phyloP scores from a whole-genome alignment of 31 red algal species.

The Odonthalia washingtoniensis region DNA sequence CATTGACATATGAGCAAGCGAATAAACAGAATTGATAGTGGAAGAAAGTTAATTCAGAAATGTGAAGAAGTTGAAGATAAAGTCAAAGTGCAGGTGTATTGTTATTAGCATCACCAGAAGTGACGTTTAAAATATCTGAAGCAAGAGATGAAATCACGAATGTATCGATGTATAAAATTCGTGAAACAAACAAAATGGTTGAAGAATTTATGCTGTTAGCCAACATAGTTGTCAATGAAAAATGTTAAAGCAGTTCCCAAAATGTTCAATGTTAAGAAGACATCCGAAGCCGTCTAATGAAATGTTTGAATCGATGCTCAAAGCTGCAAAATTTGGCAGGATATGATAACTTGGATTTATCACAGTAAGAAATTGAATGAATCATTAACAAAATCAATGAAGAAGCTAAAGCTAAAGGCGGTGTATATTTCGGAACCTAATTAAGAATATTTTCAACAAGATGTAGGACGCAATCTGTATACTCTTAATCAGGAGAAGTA shows the following conservation, averaged over 20 bases:
- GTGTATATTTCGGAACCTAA: conserved; percentile 82
- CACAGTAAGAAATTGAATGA: conserved; percentile 83
- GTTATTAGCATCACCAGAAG: conserved; percentile 90
- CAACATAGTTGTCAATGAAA: conserved; percentile 89
- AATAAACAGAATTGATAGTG: conserved; percentile 78
- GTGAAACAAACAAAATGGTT: conserved; percentile 93
- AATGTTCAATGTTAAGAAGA: conserved; percentile 85
- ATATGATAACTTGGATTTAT: conserved; percentile 84
- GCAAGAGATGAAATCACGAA: conserved; percentile 85
- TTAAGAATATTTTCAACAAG: conserved; percentile 93
- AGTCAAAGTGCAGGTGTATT: conserved; percentile 84
- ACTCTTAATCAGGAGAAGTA: conserved; percentile 91
- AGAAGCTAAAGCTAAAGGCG: conserved; percentile 47
- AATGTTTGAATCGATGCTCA: conserved; percentile 92
- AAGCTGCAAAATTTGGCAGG: conserved; percentile 69
- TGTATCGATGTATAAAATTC: conserved; percentile 66
- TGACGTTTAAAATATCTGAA: conserved; percentile 90
- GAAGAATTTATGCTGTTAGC: conserved; percentile 98
- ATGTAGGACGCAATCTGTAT: conserved; percentile 97
- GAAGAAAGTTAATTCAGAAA: conserved; percentile 35
- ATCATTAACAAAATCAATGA: conserved; percentile 79
- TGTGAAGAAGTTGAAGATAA: conserved; percentile 52
- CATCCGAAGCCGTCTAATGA: conserved; percentile 92
- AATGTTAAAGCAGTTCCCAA: conserved; percentile 82
- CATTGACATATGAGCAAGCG: conserved; percentile 94